Percentiles rank a stretch among this genome's conserved stretches.
These are phyloP conservation scores for Sanguinoderma infundibulare DNA, from an alignment of 1,284 basidiomycete species.

Conservation along the genomic window DNA sequence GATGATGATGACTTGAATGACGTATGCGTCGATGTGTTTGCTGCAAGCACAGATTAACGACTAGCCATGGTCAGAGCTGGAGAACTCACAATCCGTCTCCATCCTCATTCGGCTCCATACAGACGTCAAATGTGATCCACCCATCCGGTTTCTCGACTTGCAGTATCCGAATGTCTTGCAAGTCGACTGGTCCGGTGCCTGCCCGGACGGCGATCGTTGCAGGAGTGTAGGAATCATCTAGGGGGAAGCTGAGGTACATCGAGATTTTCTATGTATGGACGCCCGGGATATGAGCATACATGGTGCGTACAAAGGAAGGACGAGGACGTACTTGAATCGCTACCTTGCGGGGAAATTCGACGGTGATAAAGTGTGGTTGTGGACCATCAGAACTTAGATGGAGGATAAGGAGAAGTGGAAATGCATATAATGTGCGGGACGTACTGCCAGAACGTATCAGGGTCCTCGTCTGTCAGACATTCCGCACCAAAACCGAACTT, in stretches of 20 bases:
- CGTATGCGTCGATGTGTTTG: conserved; percentile 86
- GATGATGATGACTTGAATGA: conserved; percentile 89
- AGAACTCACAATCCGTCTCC: conserved; percentile 68
- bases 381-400: conserved; percentile 89
- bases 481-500: conserved; percentile 97
- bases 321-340: conserved; percentile 72
- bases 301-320: not conserved
- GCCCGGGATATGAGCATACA: not conserved
- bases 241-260: conserved; percentile 83
- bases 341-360: conserved; percentile 92
- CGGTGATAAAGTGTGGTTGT: conserved; percentile 94
- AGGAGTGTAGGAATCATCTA: conserved; percentile 98
- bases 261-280: conserved; percentile 77
- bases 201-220: conserved; percentile 89
- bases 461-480: conserved; percentile 87
- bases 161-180: conserved; percentile 89
- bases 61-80: not conserved
- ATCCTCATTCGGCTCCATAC: conserved; percentile 78
- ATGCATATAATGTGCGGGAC: conserved; percentile 39
- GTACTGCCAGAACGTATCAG: conserved; percentile 98
- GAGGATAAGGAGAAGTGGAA: not conserved
- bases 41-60: conserved; percentile 43
- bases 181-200: conserved; percentile 89
- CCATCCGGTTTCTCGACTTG: conserved; percentile 91
- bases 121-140: conserved; percentile 92